Percentiles rank a stretch among this genome's conserved stretches.
Conservation (phyloP, 2,329 filamentous ascomycete species). For the Neofusicoccum sp. region DNA sequence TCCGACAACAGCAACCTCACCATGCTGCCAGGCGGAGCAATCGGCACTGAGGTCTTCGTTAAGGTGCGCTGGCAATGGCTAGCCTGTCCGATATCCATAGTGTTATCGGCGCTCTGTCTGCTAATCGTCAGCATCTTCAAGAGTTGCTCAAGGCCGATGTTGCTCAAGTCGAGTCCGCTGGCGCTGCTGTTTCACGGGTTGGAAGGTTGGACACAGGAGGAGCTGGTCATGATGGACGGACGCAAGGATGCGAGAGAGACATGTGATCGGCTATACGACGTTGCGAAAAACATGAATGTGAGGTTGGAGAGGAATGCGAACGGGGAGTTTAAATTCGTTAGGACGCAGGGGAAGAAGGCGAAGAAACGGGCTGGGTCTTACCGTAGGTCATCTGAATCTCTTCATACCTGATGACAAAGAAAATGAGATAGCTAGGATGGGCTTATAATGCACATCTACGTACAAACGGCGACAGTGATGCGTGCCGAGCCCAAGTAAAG, state of each 20-base stretch:
- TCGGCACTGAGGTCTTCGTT: not conserved
- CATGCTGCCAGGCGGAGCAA: not conserved
- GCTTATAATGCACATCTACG: no score
- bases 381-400: no score
- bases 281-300: not conserved
- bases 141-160: not conserved
- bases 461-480: no score
- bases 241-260: not conserved
- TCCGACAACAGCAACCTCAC: not conserved
- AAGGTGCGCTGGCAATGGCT: not conserved
- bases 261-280: not conserved
- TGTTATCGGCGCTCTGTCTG: not conserved
- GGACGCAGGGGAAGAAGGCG: not conserved
- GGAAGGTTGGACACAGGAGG: not conserved
- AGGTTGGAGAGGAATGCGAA: not conserved
- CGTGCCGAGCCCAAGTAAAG: no score
- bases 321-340: slow-evolving; percentile 15
- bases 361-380: no score
- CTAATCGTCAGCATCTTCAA: not conserved
- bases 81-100: not conserved
- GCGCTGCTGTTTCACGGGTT: not conserved
- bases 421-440: no score
- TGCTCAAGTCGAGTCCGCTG: not conserved
- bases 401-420: no score
- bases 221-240: not conserved